Base-by-base conservation (phyloP, 2,329 filamentous ascomycete genomes). In the Akanthomyces dipterigenus region DNA sequence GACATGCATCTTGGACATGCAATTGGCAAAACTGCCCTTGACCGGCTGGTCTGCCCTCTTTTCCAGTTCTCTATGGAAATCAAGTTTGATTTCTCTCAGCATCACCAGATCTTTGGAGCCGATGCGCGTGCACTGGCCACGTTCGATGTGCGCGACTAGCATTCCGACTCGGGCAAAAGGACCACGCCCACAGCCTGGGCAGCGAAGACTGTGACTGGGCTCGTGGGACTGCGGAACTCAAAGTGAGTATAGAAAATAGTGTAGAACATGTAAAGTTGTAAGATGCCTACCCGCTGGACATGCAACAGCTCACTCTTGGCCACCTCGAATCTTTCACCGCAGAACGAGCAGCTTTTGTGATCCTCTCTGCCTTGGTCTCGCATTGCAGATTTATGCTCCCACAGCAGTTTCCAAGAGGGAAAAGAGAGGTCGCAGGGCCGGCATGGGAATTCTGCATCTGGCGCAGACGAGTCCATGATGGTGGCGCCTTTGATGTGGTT, bases 131-230 rank as follows among this genome's bases (percentile, higher is more conserved):
- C 82, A 84, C 1, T 72, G 59, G 26, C 71, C 67, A 2, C 64
- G 64, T 67, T 84, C 80, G 3, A 84, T 71, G 55, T 84, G 82
- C 1, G 62, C 42, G 57, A 83, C 73, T 40, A 82, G 73, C 0
- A 55, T 64, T 1, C 73, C 70, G 0, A 77, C 69, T 1, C 72
- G 70, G 0, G 36, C 51, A 60, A 81, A 82, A 1, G 68, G 69
- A 2, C 65, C 70, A 0, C 66, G 62, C 0, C 66, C 55, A 62
- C 82, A 84, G 28, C 77, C 81, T 1, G 80, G 79, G 53, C 82
- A 84, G 3, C 64, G 51, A 1, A 84, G 71, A 1, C 74, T 63
- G 58, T 81, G 77, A 20, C 70, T 65, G 14, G 72, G 64, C 6
- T 72, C 71, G 61, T 81, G 79, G 12, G 65, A 54, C 77, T 80